A percentile compares a stretch with the other conserved stretches of the same genome.
These are phyloP conservation scores for Suillus alpinus DNA, from an alignment of 768 basidiomycete genomes.

Conservation along the genomic window DNA sequence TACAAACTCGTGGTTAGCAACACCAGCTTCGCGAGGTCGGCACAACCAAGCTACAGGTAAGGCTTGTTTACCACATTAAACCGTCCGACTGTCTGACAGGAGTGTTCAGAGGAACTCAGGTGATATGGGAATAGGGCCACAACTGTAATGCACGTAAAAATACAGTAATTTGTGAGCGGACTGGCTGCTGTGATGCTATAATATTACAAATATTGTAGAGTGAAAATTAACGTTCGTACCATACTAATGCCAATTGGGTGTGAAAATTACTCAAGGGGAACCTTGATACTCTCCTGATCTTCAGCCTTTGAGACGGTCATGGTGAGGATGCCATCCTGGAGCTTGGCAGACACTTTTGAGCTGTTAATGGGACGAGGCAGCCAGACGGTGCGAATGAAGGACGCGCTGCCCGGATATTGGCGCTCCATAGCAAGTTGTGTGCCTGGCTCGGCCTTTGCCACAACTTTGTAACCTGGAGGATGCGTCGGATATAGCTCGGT, in stretches of 20 bases:
- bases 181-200: neutral
- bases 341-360: constrained; percentile 56
- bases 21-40: neutral
- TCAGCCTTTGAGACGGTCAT: constrained; percentile 58
- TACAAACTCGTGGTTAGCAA: neutral
- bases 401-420: constrained; percentile 48
- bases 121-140: neutral
- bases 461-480: constrained; percentile 11
- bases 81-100: neutral
- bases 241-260: neutral
- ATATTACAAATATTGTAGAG: neutral
- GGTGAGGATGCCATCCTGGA: constrained; percentile 69
- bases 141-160: neutral
- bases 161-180: neutral
- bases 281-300: constrained; percentile 52
- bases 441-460: constrained; percentile 17
- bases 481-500: neutral
- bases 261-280: constrained; percentile 33
- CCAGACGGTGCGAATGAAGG: constrained; percentile 71
- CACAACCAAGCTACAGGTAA: too few species aligned
- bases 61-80: too few species aligned
- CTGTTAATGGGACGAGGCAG: constrained; percentile 63
- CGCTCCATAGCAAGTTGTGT: constrained; percentile 58
- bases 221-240: neutral
- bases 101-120: neutral